Evolutionary conservation across 352 stramenopile genomes (phyloP).

Genomic region (Pythium chondricola): DNA sequence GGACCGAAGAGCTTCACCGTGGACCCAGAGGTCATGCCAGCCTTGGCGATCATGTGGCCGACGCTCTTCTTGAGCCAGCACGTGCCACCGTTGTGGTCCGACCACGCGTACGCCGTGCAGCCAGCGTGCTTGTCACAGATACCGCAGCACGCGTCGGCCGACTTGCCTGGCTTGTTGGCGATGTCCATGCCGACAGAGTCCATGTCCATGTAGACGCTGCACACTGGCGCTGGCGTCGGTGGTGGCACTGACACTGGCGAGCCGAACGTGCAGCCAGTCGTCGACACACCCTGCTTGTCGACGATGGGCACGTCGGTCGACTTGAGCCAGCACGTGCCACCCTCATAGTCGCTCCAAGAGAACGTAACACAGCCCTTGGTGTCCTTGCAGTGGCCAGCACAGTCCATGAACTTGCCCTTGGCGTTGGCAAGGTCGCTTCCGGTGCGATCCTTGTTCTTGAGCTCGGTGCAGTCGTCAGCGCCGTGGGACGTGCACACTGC

Average conservation of each 20-base stretch:
- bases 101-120: conserved; percentile 52
- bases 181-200: conserved; percentile 19
- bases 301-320: conserved; percentile 3
- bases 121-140: conserved; percentile 39
- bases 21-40: conserved; percentile 1
- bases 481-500: neutral
- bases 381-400: conserved; percentile 1
- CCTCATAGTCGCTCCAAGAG: conserved; percentile 12
- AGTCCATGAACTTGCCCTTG: neutral
- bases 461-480: neutral
- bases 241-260: no score
- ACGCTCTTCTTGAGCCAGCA: conserved; percentile 30
- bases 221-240: neutral
- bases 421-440: conserved; percentile 7
- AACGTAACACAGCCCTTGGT: conserved; percentile 11
- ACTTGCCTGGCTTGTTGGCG: neutral
- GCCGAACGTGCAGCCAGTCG: conserved; percentile 1
- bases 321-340: conserved; percentile 24
- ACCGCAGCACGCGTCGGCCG: conserved; percentile 18
- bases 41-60: conserved; percentile 1
- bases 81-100: conserved; percentile 33
- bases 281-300: conserved; percentile 2
- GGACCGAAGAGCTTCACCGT: neutral
- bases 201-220: conserved; percentile 8
- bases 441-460: conserved; percentile 1